Evolutionary conservation across 1,284 basidiomycete species (phyloP).

Genomic region (Papiliotrema nemorosa): DNA sequence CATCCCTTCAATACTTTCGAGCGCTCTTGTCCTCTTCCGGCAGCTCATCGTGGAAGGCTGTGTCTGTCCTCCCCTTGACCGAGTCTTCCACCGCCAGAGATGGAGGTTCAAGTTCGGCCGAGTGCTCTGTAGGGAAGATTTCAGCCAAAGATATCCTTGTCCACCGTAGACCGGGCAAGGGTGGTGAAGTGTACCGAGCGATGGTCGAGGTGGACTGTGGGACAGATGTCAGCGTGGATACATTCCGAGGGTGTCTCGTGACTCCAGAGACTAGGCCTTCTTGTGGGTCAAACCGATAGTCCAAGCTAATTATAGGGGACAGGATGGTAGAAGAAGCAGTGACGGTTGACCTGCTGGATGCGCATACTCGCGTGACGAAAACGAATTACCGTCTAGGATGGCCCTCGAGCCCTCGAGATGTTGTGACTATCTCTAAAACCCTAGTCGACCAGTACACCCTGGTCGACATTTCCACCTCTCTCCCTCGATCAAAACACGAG

Average conservation of each 20-base stretch:
- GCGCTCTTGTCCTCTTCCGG: slow-evolving; percentile 45
- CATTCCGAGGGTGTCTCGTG: slow-evolving; percentile 75
- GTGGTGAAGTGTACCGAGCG: slow-evolving; percentile 76
- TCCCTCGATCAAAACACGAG: slow-evolving; percentile 85
- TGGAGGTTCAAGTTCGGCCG: slow-evolving; percentile 20
- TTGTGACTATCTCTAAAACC: slow-evolving; percentile 85
- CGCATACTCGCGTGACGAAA: slow-evolving; percentile 76
- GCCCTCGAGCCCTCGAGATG: slow-evolving; percentile 91
- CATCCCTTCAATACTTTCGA: slow-evolving; percentile 42
- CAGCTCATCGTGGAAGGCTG: slow-evolving; percentile 49
- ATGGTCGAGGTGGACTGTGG: slow-evolving; percentile 70
- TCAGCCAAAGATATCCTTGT: slow-evolving; percentile 48
- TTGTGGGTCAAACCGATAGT: slow-evolving; percentile 47
- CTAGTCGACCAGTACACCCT: slow-evolving; percentile 76
- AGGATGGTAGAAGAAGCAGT: slow-evolving; percentile 82
- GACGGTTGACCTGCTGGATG: slow-evolving; percentile 80
- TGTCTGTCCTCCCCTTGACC: slow-evolving; percentile 34
- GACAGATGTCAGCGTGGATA: slow-evolving; percentile 66
- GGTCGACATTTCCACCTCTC: slow-evolving; percentile 90
- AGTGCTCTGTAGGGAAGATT: slow-evolving; percentile 33
- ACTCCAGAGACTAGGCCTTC: slow-evolving; percentile 81
- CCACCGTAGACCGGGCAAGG: slow-evolving; percentile 49
- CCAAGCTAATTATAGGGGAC: slow-evolving; percentile 59
- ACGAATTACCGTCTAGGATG: slow-evolving; percentile 91
- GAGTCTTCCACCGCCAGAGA: slow-evolving; percentile 25